Evolutionary conservation across 495 filamentous ascomycete genomes (phyloP).

Genomic region (Apodospora peruviana): DNA sequence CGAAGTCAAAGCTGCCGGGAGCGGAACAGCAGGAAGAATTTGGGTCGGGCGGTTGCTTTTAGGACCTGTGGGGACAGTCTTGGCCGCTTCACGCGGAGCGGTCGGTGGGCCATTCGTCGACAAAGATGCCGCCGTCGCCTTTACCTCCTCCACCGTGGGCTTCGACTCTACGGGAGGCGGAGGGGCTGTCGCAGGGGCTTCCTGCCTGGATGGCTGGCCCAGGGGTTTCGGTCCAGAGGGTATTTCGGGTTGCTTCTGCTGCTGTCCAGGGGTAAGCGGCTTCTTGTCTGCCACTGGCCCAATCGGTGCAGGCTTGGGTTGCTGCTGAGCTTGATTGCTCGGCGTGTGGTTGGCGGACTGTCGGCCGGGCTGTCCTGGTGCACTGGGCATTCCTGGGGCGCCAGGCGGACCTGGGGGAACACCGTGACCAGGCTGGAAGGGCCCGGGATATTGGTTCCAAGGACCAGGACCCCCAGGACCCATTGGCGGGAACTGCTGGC

Average conservation of each 20-base stretch:
- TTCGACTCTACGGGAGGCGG: conserved; percentile 64
- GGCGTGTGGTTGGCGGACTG: conserved; percentile 31
- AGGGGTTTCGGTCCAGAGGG: conserved; percentile 34
- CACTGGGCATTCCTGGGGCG: conserved; percentile 19
- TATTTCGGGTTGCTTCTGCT: conserved; percentile 14
- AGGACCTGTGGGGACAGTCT: conserved; percentile 54
- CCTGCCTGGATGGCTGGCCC: conserved; percentile 30
- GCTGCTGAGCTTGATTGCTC: conserved; percentile 13
- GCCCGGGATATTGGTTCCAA: conserved; percentile 42
- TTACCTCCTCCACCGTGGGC: conserved; percentile 52
- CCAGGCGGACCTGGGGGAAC: conserved; percentile 32
- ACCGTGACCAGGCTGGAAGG: conserved; percentile 46
- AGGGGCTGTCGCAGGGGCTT: conserved; percentile 43
- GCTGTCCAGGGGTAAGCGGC: conserved; percentile 27
- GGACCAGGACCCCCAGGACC: conserved; percentile 56
- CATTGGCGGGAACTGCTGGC: conserved; percentile 68
- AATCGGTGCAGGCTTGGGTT: conserved; percentile 46
- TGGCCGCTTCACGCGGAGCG: conserved; percentile 29
- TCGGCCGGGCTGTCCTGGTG: conserved; percentile 19
- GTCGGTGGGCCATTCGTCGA: conserved; percentile 29
- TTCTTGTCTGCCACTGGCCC: conserved; percentile 48
- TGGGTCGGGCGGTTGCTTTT: conserved; percentile 48
- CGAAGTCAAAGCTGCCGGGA: conserved; percentile 63
- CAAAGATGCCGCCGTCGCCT: conserved; percentile 40
- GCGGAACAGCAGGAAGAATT: conserved; percentile 51